phyloP scores from a whole-genome alignment of 2,329 filamentous ascomycete genomes.

The Aplosporella prunicola region DNA sequence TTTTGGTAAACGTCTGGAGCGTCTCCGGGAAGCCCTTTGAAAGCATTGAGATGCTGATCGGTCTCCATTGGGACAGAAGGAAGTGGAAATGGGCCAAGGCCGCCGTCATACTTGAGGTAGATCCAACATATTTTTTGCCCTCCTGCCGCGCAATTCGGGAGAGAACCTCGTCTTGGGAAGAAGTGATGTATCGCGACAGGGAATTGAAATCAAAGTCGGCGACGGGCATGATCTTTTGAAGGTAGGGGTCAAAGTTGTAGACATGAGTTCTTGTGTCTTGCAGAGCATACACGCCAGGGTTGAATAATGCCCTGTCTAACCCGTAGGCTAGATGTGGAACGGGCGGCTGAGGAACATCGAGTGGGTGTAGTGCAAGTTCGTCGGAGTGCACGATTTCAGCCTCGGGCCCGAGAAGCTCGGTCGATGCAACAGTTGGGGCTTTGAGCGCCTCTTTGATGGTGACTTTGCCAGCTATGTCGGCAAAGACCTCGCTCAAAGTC shows the following conservation, averaged over 20 bases:
- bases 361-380: conserved; percentile 26
- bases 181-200: conserved; percentile 80
- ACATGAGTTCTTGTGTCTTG: conserved; percentile 81
- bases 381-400: conserved; percentile 11
- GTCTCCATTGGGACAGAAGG: conserved; percentile 74
- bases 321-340: conserved; percentile 62
- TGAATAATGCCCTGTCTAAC: conserved; percentile 87
- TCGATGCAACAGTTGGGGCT: too few species aligned
- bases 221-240: conserved; percentile 87
- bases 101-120: conserved; percentile 92
- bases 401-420: too few species aligned
- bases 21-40: conserved; percentile 57
- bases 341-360: conserved; percentile 38
- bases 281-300: conserved; percentile 81
- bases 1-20: conserved; percentile 57
- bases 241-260: conserved; percentile 94
- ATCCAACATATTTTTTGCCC: conserved; percentile 77
- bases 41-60: conserved; percentile 55
- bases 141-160: conserved; percentile 57
- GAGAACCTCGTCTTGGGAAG: conserved; percentile 70
- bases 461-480: too few species aligned
- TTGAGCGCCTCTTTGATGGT: too few species aligned
- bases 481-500: too few species aligned
- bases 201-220: conserved; percentile 86
- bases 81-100: conserved; percentile 87